Percentiles rank a stretch among this genome's conserved stretches.
Evolutionary conservation across 805 yeast species (phyloP).

Genomic region (Tetrapisispora nanseiensis): DNA sequence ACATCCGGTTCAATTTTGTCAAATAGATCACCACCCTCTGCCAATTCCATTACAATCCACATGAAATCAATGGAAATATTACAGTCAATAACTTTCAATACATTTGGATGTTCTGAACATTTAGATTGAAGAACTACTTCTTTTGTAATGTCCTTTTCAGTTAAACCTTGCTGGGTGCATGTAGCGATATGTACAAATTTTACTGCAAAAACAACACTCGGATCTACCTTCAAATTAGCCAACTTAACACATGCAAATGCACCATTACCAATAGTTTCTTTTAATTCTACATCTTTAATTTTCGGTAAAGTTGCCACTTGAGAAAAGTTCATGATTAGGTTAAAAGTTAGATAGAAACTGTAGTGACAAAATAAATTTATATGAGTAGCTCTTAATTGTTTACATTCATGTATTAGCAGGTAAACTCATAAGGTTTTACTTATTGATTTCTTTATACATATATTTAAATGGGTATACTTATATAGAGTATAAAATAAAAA

Average conservation of each 20-base stretch:
- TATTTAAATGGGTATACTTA: too few species aligned
- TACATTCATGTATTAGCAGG: too few species aligned
- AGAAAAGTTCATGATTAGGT: slow-evolving; percentile 6
- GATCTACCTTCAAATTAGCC: slow-evolving; percentile 33
- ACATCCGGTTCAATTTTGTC: slow-evolving; percentile 71
- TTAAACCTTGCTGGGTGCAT: slow-evolving; percentile 29
- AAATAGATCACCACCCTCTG: slow-evolving; percentile 67
- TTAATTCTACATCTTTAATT: slow-evolving; percentile 38
- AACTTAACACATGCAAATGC: slow-evolving; percentile 54
- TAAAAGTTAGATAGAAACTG: too few species aligned
- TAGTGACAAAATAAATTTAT: too few species aligned
- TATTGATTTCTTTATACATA: too few species aligned
- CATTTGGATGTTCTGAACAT: slow-evolving; percentile 50
- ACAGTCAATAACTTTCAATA: slow-evolving; percentile 44
- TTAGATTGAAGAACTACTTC: slow-evolving; percentile 53
- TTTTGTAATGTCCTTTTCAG: slow-evolving; percentile 35
- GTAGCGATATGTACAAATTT: slow-evolving; percentile 43
- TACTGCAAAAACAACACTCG: slow-evolving; percentile 41
- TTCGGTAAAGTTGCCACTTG: slow-evolving; percentile 31
- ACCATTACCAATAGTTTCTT: slow-evolving; percentile 55
- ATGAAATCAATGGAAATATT: slow-evolving; percentile 48
- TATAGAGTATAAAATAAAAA: too few species aligned
- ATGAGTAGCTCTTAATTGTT: too few species aligned
- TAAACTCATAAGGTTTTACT: too few species aligned
- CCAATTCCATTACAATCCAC: slow-evolving; percentile 60